Evolutionary conservation across 208 protist genomes (phyloP), one percentile per base, ranked within the genome.

Genomic region (Phytomonas francai): DNA sequence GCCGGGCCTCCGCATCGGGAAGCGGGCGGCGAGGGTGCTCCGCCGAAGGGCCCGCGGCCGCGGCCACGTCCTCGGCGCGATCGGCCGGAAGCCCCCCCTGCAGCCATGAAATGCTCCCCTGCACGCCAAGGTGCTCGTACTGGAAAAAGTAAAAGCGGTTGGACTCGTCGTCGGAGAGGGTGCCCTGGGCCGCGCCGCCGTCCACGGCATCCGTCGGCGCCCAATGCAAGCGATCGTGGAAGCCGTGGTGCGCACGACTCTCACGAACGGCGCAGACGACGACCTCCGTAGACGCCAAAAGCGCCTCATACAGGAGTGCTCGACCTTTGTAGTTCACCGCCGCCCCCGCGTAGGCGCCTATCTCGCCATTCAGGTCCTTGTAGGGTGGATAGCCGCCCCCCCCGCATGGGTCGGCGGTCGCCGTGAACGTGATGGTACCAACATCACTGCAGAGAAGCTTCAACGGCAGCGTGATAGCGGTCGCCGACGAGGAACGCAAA

Each of bases 191-290:
- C 58, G 14, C 8, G 28, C 9, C 36, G 22, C 54, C 42, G 64
- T 34, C 9, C 62, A 59, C 0, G 54, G 39, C 11, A 63, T 33
- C 4, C 25, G n/a, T 27, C 49, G 49, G 19, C 65, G 16, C 57
- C 61, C 70, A 68, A 57, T 88, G 83, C 34, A 77, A 63, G 25
- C 76, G 42, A 63, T 89, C 77, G 70, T 91, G 82, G 59, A 77
- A 84, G 30, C 78, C 74, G 27, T 39, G 36, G 64, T 91, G 84
- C 16, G 80, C 68, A 1, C 85, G 81, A 39, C 76, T 80, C 74
- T 94, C 88, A 2, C 79, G 83, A 30, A 81, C 71, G 7, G 76
- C 73, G 45, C 78, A 85, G 32, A 90, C 78, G 36, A 91, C 85
- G 6, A 89, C 73, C 30, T 86, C 80, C 0, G 80, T 90, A 16